phyloP scores from a whole-genome alignment of 305 asterid genomes.

The Fraxinus baroniana region DNA sequence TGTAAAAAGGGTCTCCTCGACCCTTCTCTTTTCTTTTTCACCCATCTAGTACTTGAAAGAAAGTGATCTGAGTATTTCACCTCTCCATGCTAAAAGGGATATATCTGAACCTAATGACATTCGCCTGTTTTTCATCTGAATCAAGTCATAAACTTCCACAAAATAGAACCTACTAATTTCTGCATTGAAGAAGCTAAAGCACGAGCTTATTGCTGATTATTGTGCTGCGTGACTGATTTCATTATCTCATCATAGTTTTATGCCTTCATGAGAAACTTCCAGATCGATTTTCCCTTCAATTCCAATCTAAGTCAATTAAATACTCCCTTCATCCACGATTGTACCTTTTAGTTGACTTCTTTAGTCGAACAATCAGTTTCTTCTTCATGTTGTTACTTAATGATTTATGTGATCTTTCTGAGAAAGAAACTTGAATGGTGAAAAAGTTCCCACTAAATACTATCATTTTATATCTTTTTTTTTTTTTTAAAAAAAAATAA shows the following conservation, averaged over 20 bases:
- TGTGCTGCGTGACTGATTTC: not conserved
- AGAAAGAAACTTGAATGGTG: not conserved
- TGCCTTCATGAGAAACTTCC: not conserved
- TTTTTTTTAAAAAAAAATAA: too few species aligned
- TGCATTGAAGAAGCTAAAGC: not conserved
- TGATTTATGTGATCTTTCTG: not conserved
- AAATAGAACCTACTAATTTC: not conserved
- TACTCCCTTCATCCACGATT: not conserved
- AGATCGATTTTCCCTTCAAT: not conserved
- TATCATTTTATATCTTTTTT: too few species aligned
- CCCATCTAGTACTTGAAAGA: not conserved
- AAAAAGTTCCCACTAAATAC: not conserved
- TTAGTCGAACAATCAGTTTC: not conserved
- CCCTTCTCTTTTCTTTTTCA: constrained; percentile 12
- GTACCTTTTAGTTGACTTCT: not conserved
- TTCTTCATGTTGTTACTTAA: not conserved
- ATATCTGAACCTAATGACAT: not conserved
- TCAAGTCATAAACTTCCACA: not conserved
- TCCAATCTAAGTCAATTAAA: not conserved
- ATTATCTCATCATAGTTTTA: not conserved
- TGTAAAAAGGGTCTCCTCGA: not conserved
- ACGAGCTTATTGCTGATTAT: too few species aligned
- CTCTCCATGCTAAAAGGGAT: not conserved
- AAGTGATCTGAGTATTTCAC: not conserved
- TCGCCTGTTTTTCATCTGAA: not conserved